Conservation (phyloP, 75 land plant genomes). For the Isoetes taiwanensis region DNA sequence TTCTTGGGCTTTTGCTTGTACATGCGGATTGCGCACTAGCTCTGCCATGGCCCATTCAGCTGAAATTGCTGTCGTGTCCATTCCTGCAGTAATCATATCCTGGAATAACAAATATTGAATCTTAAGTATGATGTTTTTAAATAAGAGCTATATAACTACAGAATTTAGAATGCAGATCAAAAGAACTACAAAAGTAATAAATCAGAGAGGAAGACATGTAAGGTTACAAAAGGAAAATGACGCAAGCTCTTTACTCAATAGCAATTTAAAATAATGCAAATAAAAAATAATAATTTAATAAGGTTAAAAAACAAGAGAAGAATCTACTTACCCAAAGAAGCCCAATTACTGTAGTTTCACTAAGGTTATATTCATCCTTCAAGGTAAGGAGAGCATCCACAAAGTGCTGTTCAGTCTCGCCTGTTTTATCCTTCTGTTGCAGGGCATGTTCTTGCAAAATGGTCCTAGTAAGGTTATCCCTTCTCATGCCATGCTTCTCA, state of each 20-base stretch:
- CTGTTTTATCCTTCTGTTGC: constrained; percentile 30
- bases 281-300: background rate
- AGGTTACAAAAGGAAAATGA: no score
- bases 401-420: constrained; percentile 64
- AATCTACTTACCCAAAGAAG: constrained; percentile 71
- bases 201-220: background rate
- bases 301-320: background rate
- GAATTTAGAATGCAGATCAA: background rate
- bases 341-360: constrained; percentile 88
- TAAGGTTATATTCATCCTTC: constrained; percentile 65
- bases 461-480: constrained; percentile 57
- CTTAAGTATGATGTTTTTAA: background rate
- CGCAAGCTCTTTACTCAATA: no score
- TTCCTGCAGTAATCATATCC: constrained; percentile 98
- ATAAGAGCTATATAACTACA: background rate
- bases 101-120: constrained; percentile 13
- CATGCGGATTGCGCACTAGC: constrained; percentile 55
- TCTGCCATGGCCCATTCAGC: constrained; percentile 96
- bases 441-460: constrained; percentile 82
- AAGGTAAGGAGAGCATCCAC: constrained; percentile 87
- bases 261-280: background rate
- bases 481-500: constrained; percentile 39
- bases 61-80: constrained; percentile 83
- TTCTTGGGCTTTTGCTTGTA: constrained; percentile 66
- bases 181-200: background rate